Evolutionary conservation across 2,329 filamentous ascomycete species (phyloP).

Genomic region (Fusarium paranaense): DNA sequence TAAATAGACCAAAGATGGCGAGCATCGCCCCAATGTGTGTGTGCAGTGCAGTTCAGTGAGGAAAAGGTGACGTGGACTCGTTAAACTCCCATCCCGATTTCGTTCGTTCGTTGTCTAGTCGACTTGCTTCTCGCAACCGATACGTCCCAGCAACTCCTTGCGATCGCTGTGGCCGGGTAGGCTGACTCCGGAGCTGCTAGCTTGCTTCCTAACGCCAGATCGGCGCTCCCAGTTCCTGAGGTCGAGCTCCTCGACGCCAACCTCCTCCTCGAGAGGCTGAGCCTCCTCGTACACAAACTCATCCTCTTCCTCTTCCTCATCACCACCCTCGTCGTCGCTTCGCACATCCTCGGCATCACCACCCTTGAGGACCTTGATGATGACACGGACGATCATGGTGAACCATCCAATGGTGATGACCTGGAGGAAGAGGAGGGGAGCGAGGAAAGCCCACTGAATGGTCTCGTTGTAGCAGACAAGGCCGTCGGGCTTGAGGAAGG

Average conservation of each 20-base stretch:
- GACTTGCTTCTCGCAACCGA: constrained; percentile 84
- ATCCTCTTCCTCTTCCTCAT: constrained; percentile 68
- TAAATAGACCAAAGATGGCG: constrained; percentile 17
- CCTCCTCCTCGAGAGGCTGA: constrained; percentile 76
- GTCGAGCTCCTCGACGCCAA: constrained; percentile 78
- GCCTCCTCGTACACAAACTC: constrained; percentile 67
- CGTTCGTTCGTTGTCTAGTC: constrained; percentile 50
- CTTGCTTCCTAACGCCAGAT: constrained; percentile 65
- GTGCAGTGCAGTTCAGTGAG: constrained; percentile 23
- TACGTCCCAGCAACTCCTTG: constrained; percentile 84
- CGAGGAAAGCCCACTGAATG: constrained; percentile 82
- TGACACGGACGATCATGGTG: constrained; percentile 85
- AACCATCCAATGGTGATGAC: constrained; percentile 89
- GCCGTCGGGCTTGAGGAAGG: constrained; percentile 77
- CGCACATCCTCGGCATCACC: constrained; percentile 84
- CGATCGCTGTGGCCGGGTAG: constrained; percentile 78
- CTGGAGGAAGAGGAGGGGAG: constrained; percentile 82
- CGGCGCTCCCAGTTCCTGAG: constrained; percentile 73
- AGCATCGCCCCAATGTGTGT: constrained; percentile 20
- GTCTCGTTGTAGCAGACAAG: constrained; percentile 82
- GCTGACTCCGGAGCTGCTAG: constrained; percentile 69
- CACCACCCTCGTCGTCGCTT: constrained; percentile 80
- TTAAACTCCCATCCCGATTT: constrained; percentile 32
- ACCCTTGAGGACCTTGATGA: constrained; percentile 81
- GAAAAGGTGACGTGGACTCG: constrained; percentile 21